Evolutionary conservation across 1,284 basidiomycete species (phyloP).

Genomic region (Rhizoctonia solani): DNA sequence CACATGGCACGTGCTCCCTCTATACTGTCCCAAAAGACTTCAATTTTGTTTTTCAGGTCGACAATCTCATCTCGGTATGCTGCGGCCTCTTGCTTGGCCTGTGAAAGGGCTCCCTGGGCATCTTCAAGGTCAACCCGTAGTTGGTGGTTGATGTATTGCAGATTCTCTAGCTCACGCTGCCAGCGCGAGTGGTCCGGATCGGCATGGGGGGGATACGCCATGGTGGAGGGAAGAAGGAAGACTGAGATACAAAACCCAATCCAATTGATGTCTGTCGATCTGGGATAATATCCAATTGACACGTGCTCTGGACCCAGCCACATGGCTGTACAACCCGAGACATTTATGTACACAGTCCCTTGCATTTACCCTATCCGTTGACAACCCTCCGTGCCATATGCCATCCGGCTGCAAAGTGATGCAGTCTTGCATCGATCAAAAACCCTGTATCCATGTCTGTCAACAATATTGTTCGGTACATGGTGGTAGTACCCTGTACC

Average conservation of each 20-base stretch:
- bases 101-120: neutral
- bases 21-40: constrained; percentile 24
- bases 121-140: constrained; percentile 18
- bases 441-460: constrained; percentile 16
- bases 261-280: constrained; percentile 31
- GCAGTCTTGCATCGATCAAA: constrained; percentile 35
- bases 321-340: neutral
- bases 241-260: neutral
- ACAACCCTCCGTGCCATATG: constrained; percentile 29
- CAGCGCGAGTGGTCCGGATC: constrained; percentile 7
- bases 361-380: neutral
- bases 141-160: constrained; percentile 12
- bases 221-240: constrained; percentile 22
- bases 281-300: constrained; percentile 23
- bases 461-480: neutral
- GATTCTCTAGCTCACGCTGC: constrained; percentile 14
- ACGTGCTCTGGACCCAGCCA: constrained; percentile 14
- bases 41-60: constrained; percentile 25
- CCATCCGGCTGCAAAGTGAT: constrained; percentile 38
- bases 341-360: neutral
- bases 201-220: constrained; percentile 12
- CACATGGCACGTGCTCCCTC: constrained; percentile 19
- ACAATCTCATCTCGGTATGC: constrained; percentile 7
- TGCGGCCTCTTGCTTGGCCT: constrained; percentile 1
- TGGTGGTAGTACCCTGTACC: neutral